Base-by-base conservation (phyloP, 768 basidiomycete species). In the Phlebiopsis gigantea region DNA sequence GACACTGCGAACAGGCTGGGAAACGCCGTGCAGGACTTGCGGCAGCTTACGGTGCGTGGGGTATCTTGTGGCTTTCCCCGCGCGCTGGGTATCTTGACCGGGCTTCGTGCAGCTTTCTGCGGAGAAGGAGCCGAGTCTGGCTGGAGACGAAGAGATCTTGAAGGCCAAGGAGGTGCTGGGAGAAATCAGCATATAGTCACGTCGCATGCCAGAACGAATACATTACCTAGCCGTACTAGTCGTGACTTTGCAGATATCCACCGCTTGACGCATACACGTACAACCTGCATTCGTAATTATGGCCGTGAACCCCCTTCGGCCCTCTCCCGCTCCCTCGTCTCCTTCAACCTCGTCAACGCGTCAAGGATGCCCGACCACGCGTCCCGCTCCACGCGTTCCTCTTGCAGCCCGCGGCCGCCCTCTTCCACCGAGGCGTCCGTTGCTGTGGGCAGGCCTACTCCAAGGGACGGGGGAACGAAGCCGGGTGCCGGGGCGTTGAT, bases 351-450 rank as follows among this genome's bases (percentile, higher is more conserved):
- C 53, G 71, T 75, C 41, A 92, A 78, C 59, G 87, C 85, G 60
- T 81, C 76, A 15, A 90, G 75, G 55, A 91, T 83, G 19, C 84
- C 83, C 53, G 79, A 77, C 90, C 90, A 92, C 57, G 90, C 87
- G 67, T 88, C 85, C 4, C 85, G 75, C 60, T 88, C 87, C 8
- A 87, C 73, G 48, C 88, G 77, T 66, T 86, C 86, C 71, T 91
- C 89, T 64, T 90, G 90, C 44, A 92, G 70, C 19, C 89, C 89
- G 43, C 82, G 79, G 62, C 65, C 63, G 29, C 64, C 62, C 14
- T 58, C 50, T 41, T 70, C 70, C 5, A 65, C 66, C 28, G 73
- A 72, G 5, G 66, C 60, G 22, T 66, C 60, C 10, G 30, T 29
- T 1, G 58, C 29, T 10, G 75, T 63, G 46, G 90, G 87, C 52